Conservation (phyloP, 257 asterid genomes). For the Solanum medicagineum region DNA sequence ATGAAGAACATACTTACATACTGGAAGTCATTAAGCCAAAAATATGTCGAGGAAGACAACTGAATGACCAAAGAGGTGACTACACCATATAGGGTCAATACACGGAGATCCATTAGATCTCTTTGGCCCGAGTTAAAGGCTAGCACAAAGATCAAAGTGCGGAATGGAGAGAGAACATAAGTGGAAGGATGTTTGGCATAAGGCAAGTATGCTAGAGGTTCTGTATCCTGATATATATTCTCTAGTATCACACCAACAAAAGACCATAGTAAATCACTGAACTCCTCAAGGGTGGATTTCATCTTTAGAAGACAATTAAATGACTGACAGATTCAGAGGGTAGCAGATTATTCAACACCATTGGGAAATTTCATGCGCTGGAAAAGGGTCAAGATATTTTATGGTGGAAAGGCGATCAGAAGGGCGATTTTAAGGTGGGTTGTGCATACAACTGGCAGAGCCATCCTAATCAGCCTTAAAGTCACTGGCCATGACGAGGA, state of each 20-base stretch:
- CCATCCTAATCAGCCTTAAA: neutral
- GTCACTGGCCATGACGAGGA: neutral
- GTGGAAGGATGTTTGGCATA: neutral
- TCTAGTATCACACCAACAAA: neutral
- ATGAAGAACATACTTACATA: neutral
- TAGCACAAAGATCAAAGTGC: neutral
- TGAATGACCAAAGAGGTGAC: neutral
- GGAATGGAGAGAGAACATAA: neutral
- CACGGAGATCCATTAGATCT: neutral
- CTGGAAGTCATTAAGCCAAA: neutral
- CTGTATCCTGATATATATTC: neutral
- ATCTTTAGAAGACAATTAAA: neutral
- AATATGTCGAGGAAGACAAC: neutral
- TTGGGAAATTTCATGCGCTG: neutral
- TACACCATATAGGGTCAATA: neutral
- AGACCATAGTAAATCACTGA: neutral
- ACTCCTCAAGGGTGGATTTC: neutral
- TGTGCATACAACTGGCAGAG: neutral
- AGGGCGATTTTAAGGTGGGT: neutral
- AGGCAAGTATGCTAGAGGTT: neutral
- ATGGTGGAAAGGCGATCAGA: neutral
- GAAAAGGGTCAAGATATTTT: neutral
- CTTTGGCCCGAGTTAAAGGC: neutral
- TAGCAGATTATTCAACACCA: neutral
- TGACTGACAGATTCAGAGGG: neutral